Evolutionary conservation across 352 stramenopile genomes (phyloP), one percentile per base, ranked within the genome.

Genomic region (Plasmopara halstedii): DNA sequence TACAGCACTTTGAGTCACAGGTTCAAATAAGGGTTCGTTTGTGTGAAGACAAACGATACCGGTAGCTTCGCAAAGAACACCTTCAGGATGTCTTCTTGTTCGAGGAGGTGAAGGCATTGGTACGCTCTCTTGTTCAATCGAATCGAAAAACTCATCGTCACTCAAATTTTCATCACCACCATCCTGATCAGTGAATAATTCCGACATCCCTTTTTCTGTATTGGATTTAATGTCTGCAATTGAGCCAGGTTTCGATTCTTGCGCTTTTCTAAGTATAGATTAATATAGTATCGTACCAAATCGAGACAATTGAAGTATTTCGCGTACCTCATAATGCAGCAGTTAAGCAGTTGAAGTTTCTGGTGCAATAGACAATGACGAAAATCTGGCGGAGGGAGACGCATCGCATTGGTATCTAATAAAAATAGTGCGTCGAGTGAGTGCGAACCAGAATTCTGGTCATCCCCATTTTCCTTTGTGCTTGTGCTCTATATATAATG

Each of bases 81-180:
- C 70, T 37, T 77, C 55, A 15, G 66, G 39, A 1, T 5, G 22
- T 36, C 38, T 50, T 11, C 33, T 22, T 18, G 41, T 19, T 10
- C 53, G 25, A 34, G 41, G 6, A 0, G 44, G 41, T 14, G 54
- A 61, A 11, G 53, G 19, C 17, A 45, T 40, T 35, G 55, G 33
- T 3, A 34, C 33, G 13, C 69, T 63, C 4, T 75, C 53, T 21
- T 84, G 58, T 39, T 91, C 72, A 8, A 88, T 59, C 8, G 74
- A 82, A 39, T 91, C 80, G 48, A 87, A 91, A 50, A 88, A 91
- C 42, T 91, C 80, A 26, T 91, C 76, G n/a, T 88, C 80, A 22
- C 73, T 87, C 14, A 34, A 55, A 27, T 53, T 65, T 9, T 50
- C 58, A n/a, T 72, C 64, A 11, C 18, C 32, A 39, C 42, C 49